Base-by-base conservation (phyloP, 257 asterid genomes). In the Forsythia viridissima region DNA sequence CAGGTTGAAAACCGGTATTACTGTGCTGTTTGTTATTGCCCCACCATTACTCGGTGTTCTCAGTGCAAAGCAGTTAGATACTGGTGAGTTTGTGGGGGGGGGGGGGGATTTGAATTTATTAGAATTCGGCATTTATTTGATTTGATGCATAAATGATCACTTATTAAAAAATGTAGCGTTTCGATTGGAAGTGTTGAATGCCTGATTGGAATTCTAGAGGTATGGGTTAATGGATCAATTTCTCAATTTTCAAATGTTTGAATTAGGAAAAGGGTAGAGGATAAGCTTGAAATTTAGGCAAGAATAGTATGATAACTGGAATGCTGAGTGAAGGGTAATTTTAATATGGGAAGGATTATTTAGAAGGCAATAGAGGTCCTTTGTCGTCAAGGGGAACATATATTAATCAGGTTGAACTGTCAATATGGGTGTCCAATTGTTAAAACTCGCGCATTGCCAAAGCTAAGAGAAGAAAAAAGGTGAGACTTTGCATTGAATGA, bases 31-130 rank as follows among this genome's bases (percentile, higher is more conserved):
- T 88, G 92, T 57, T 77, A 77, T 52, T 74, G 88, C 85, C 89
- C 84, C 65, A 83, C 92, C 81, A 82, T 89, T 15, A 88, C 90
- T 61, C 83, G 92, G 88, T 88, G 92, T 55, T 77, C 92, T 37
- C 81, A 82, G 85, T 88, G 92, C 76, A 88, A 88, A 81, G 83
- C 88, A 83, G 89, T 80, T 67, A 83, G 86, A 85, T 88, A 88
- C 87, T 88, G 92, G 92, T 88, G 83, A 85, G 92, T 69, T 72
- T n/a, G 16, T 46, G 57, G 30, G 39, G 46, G 13, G 36, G 6
- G 40, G 68, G 72, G 69, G 38, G 67, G 43, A 20, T 7, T 74
- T 44, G 66, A 5, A 42, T 9, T 65, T 61, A n/a, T 71, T 34
- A 36, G 38, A 44, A 74, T 82, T 66, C 5, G 38, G 24, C 51